Evolutionary conservation across 2,329 filamentous ascomycete species (phyloP), one percentile per base, ranked within the genome.

Genomic region (Fusarium phyllophilum): DNA sequence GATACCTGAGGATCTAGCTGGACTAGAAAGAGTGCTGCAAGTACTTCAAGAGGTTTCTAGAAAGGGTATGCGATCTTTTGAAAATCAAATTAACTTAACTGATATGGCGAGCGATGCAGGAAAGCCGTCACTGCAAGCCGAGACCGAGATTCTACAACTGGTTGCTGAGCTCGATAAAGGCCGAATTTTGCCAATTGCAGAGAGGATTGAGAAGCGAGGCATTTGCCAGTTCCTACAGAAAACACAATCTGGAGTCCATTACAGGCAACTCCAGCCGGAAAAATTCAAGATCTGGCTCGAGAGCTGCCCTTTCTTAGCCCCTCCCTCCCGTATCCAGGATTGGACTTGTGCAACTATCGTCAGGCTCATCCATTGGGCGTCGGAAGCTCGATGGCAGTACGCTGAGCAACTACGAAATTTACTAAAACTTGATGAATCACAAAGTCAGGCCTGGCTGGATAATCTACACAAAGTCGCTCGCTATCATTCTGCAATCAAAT

Each of bases 401-500:
- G 62, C 71, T 17, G 72, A 76, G 26, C 62, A 76, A 13, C 33
- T 81, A 8, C 57, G 75, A 59, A 2, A 22, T 3, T 46, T 76
- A 7, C 61, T 81, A 10, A 22, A 31, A 0, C 17, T 48, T 11
- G 44, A 44, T 6, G 13, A 57, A 41, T 18, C 14, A n/a, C 8
- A 66, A 26, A 24, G 62, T n/a, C 71, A 70, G 18, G 39, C 14
- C n/a, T 74, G 76, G 72, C 24, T 78, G 5, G 22, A 56, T 20
- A 20, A 31, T 29, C 11, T 78, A 4, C 70, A 80, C 36, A 81
- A 81, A 55, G 34, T 81, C 8, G 79, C 68, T 22, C 79, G 80
- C 4, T 81, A 81, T 61, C 61, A 57, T 22, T 62, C 65, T 8
- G 78, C 78, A 20, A 67, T 71, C 2, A 79, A 78, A 57, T 66